Evolutionary conservation across 768 basidiomycete genomes (phyloP), one percentile per base, ranked within the genome.

Genomic region (Sporobolomyces roseus): DNA sequence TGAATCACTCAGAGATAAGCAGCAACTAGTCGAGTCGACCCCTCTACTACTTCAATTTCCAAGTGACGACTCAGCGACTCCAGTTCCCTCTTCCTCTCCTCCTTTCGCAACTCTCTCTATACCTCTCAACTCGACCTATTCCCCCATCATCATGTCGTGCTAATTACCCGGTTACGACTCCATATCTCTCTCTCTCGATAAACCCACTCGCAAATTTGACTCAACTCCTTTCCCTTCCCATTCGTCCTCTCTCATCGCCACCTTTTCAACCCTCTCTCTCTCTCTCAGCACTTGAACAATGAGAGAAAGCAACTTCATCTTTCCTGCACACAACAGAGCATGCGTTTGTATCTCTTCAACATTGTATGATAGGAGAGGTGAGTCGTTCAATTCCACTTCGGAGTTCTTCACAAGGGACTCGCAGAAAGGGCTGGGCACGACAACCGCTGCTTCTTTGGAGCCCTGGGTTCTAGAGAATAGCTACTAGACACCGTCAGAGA

Each of bases 291-390:
- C 41, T 9, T 10, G 14, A 49, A 71, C n/a, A 33, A 96, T 96
- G 93, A 86, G 93, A 72, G 93, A 96, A 79, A 88, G 89, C 75
- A 96, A 93, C 83, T 93, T 92, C 81, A 88, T 87, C 25, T 94
- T 93, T 82, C 91, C 93, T 23, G 86, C 87, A 52, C 92, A 93
- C 83, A 93, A 93, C 81, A 86, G 92, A 81, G 93, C 93, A 9
- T 91, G 88, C 76, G 90, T 97, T 53, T 91, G 90, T 74, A 96
- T 98, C 67, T 90, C 91, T 8, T 89, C 91, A 3, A 89, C 93
- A 80, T 84, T 97, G 9, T 97, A 98, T 76, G 93, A 98, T 81
- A 82, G 94, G 75, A 81, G 94, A 83, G 93, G 93, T 93, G 68
- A 65, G 87, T 56, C 27, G 13, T 30, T 50, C 8, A 13, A 12